Percentiles rank a stretch among this genome's conserved stretches.
phyloP scores from a whole-genome alignment of 331 rosid genomes.

The Malus hybrid region DNA sequence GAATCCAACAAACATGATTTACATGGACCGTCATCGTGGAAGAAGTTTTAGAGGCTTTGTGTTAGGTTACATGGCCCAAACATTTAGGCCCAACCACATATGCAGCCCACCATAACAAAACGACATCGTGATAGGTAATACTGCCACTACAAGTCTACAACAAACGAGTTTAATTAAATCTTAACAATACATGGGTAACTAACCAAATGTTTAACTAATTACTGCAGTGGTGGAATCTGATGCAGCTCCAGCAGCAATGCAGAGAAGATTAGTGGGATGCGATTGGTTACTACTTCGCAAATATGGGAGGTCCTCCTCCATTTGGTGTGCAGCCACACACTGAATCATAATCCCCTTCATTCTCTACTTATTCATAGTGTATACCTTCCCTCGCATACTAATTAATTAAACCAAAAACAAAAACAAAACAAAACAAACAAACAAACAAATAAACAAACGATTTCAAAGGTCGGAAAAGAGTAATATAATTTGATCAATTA shows the following conservation, averaged over 20 bases:
- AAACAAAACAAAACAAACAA: neutral
- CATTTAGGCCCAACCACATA: too few species aligned
- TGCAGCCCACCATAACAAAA: too few species aligned
- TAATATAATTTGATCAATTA: neutral
- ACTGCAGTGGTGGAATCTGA: slow-evolving; percentile 40
- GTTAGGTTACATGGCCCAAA: too few species aligned
- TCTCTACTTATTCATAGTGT: slow-evolving; percentile 48
- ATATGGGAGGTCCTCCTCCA: slow-evolving; percentile 40
- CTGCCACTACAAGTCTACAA: too few species aligned
- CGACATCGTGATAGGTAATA: too few species aligned
- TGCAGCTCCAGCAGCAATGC: slow-evolving; percentile 7
- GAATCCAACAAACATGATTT: too few species aligned
- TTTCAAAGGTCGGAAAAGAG: too few species aligned
- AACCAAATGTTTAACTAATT: neutral
- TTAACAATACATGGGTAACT: neutral
- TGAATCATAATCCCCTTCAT: slow-evolving; percentile 48
- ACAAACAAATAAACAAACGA: neutral
- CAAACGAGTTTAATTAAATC: too few species aligned
- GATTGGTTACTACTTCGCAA: slow-evolving; percentile 38
- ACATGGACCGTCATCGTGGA: too few species aligned
- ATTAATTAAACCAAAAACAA: neutral
- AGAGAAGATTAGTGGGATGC: slow-evolving; percentile 36
- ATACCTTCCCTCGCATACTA: slow-evolving; percentile 58
- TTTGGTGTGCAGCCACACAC: slow-evolving; percentile 51
- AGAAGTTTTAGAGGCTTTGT: too few species aligned